Evolutionary conservation across 306 rosid species (phyloP), one percentile per base, ranked within the genome.

Genomic region (Crataegus laevigata): DNA sequence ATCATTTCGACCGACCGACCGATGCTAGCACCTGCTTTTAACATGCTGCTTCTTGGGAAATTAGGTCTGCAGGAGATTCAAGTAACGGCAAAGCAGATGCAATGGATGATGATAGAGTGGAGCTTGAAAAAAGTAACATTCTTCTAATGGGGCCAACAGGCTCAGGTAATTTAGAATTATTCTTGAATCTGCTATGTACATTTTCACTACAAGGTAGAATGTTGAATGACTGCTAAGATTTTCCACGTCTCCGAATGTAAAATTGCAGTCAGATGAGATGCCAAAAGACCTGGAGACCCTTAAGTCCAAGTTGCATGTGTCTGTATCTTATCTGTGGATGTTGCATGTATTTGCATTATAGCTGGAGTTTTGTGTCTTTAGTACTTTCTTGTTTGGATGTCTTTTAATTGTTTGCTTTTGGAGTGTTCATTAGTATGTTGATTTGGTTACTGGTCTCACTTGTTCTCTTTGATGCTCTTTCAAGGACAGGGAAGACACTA

Each of bases 401-500:
- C 69, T 50, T 78, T 75, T 58, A 24, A 66, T 65, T 71, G 66
- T 78, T 75, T 63, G 36, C 30, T 79, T 40, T 59, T 5, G 63
- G 29, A 30, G 14, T 38, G 32, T 58, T 73, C 70, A 38, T 69
- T 13, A 63, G 13, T 30, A 1, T 38, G 75, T 69, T 73, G 62
- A 25, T 25, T 21, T 79, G 62, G 85, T 79, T 77, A 75, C 84
- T 78, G 22, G 80, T 86, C 85, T 91, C 84, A 89, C 89, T 86
- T 88, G 84, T 79, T 87, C 77, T 79, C 77, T 73, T 77, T 84
- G 78, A 81, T 90, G 87, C 80, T 82, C 74, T 90, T 85, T 90
- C 96, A 92, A 92, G 99, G 96, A 96, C 99, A 96, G 99, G 99
- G 92, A 96, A 96, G 91, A 96, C 99, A 73, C 84, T 96, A 89